phyloP scores from a whole-genome alignment of 345 rosid genomes.

The Gossypium bickii region DNA sequence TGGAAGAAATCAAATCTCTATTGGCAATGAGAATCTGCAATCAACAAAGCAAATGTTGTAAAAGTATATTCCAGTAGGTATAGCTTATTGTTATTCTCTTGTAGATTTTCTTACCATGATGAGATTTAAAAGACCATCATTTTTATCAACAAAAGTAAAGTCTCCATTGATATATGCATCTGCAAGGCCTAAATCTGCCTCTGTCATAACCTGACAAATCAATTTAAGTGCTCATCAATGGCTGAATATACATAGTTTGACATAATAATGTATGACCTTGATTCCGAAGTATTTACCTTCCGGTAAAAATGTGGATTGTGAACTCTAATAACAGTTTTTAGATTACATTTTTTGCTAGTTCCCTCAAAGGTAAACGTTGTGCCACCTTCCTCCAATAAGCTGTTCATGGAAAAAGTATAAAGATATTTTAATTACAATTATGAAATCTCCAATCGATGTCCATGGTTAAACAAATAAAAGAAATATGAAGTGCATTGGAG shows the following conservation, averaged over 20 bases:
- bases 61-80: background rate
- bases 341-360: conserved; percentile 34
- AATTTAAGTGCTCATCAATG: background rate
- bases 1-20: conserved; percentile 21
- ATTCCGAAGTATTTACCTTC: conserved; percentile 48
- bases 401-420: conserved; percentile 16
- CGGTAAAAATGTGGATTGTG: conserved; percentile 85
- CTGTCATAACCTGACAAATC: conserved; percentile 62
- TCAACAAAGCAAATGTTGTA: background rate
- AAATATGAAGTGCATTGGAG: background rate
- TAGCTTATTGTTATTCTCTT: background rate
- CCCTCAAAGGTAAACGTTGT: conserved; percentile 72
- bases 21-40: conserved; percentile 19
- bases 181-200: conserved; percentile 90
- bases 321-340: conserved; percentile 51
- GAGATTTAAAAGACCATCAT: conserved; percentile 68
- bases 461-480: background rate
- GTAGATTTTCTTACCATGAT: conserved; percentile 46
- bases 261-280: background rate
- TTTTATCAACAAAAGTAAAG: conserved; percentile 70
- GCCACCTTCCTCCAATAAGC: conserved; percentile 89
- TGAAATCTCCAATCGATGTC: too few species aligned
- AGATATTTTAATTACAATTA: background rate
- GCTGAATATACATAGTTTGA: background rate
- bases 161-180: conserved; percentile 84